A percentile compares a stretch with the other conserved stretches of the same genome.
phyloP scores from a whole-genome alignment of 73 alveolate species.

The Uronychia setigera region DNA sequence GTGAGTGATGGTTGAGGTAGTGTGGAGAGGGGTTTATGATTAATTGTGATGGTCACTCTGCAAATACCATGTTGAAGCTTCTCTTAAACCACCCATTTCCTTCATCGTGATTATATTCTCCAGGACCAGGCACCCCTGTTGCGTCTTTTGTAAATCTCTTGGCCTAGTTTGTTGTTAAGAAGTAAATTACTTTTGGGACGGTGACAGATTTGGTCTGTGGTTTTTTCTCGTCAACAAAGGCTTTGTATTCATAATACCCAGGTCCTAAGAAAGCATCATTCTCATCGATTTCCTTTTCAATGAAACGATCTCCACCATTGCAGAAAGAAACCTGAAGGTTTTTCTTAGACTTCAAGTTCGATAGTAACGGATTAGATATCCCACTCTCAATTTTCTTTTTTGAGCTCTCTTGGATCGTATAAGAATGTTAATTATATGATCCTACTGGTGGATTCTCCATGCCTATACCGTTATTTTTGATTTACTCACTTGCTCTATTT shows the following conservation, averaged over 20 bases:
- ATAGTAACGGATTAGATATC: slow-evolving; percentile 50
- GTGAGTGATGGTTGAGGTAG: slow-evolving; percentile 4
- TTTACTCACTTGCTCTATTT: slow-evolving; percentile 14
- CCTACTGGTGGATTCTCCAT: slow-evolving; percentile 9
- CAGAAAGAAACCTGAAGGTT: slow-evolving; percentile 41
- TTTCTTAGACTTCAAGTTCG: slow-evolving; percentile 56
- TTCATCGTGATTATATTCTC: slow-evolving; percentile 43
- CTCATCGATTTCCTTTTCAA: slow-evolving; percentile 40
- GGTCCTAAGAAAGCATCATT: slow-evolving; percentile 54
- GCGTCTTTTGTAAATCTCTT: slow-evolving; percentile 22
- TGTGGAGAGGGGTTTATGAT: neutral
- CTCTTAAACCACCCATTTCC: slow-evolving; percentile 47
- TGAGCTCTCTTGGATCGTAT: slow-evolving; percentile 42
- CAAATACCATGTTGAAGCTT: slow-evolving; percentile 47
- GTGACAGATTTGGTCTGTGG: slow-evolving; percentile 16
- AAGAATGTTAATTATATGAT: neutral
- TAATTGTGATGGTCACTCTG: slow-evolving; percentile 33
- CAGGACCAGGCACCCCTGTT: slow-evolving; percentile 51
- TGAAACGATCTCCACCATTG: slow-evolving; percentile 42
- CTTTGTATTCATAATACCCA: slow-evolving; percentile 51
- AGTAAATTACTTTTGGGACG: slow-evolving; percentile 18
- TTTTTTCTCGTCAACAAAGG: slow-evolving; percentile 32
- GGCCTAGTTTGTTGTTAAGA: slow-evolving; percentile 27
- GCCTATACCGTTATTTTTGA: neutral
- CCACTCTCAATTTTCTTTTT: slow-evolving; percentile 54